Conservation (phyloP, 1,284 basidiomycete species). For the Sporisorium exsertum region DNA sequence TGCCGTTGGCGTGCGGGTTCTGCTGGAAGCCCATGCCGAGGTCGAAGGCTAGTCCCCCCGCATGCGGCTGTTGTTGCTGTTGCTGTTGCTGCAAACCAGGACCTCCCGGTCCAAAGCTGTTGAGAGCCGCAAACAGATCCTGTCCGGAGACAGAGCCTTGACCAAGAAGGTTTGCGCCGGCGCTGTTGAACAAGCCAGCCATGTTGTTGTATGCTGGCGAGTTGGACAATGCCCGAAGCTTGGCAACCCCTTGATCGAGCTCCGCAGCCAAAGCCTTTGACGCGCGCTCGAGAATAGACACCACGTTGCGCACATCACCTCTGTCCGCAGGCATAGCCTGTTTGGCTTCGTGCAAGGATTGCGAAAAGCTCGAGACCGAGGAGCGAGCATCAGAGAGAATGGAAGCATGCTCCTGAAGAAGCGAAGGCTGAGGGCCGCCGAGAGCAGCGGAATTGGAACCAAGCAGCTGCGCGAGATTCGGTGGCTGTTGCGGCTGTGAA, state of each 20-base stretch:
- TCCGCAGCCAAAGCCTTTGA: constrained; percentile 31
- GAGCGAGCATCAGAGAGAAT: constrained; percentile 32
- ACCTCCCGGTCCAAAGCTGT: constrained; percentile 21
- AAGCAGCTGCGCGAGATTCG: constrained; percentile 31
- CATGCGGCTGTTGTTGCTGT: constrained; percentile 27
- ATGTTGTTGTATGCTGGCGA: constrained; percentile 26
- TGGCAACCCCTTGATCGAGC: constrained; percentile 31
- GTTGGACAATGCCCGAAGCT: constrained; percentile 29
- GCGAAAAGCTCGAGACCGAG: constrained; percentile 36
- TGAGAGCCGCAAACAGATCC: constrained; percentile 31
- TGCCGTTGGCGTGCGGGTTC: constrained; percentile 13
- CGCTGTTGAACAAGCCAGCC: constrained; percentile 11
- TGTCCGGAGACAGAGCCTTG: constrained; percentile 12
- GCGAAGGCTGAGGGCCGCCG: constrained; percentile 15
- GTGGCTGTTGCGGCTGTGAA: constrained; percentile 19
- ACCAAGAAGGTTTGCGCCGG: constrained; percentile 7
- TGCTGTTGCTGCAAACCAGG: constrained; percentile 16
- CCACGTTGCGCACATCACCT: constrained; percentile 37
- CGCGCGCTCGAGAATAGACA: constrained; percentile 35
- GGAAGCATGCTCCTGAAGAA: constrained; percentile 38
- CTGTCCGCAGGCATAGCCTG: constrained; percentile 34
- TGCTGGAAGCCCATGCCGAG: constrained; percentile 28
- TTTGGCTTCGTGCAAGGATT: constrained; percentile 32
- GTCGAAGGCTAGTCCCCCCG: constrained; percentile 25
- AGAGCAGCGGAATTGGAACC: constrained; percentile 7